Evolutionary conservation across 768 basidiomycete genomes (phyloP), one percentile per base, ranked within the genome.

Genomic region (Mycena venus): DNA sequence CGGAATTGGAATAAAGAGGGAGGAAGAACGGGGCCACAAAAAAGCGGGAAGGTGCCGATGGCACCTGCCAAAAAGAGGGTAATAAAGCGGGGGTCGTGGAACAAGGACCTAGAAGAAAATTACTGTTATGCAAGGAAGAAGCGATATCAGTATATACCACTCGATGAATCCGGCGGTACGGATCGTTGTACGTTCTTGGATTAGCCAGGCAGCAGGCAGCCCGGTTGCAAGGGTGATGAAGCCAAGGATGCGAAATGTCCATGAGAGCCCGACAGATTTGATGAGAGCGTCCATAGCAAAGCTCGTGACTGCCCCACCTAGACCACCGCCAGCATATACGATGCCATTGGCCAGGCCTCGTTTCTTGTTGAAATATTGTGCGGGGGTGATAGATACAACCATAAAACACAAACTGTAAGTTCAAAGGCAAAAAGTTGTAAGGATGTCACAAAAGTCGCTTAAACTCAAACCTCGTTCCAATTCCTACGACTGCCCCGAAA

Each of bases 11-110:
- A 65, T 84, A 85, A 15, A 80, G 77, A 4, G 83, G 84, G 59
- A 84, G 83, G 77, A 85, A 84, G 76, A 83, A 85, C 11, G 82
- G 80, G 2, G 84, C 80, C 25, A 84, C 82, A 51, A 85, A 81
- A n/a, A 11, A 83, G 70, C n/a, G 82, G 83, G 64, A 85, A 85
- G 21, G 82, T 83, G 32, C 79, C 82, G 32, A 84, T 72, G 21
- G 76, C 82, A 42, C 80, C 82, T 9, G 80, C 82, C 23, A 84
- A 32, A 69, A 80, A 84, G 11, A 84, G 77, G 6, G 79, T 68
- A 25, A 75, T 60, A 53, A 75, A 75, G n/a, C 70, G 70, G 32
- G 63, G 21, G 71, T 84, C 82, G 58, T 64, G 76, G 76, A 84
- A 83, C 7, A 83, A 61, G 56, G 77, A 78, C 80, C 82, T 82